phyloP scores from a whole-genome alignment of 768 basidiomycete species.

The Pleurotus cornucopiae region DNA sequence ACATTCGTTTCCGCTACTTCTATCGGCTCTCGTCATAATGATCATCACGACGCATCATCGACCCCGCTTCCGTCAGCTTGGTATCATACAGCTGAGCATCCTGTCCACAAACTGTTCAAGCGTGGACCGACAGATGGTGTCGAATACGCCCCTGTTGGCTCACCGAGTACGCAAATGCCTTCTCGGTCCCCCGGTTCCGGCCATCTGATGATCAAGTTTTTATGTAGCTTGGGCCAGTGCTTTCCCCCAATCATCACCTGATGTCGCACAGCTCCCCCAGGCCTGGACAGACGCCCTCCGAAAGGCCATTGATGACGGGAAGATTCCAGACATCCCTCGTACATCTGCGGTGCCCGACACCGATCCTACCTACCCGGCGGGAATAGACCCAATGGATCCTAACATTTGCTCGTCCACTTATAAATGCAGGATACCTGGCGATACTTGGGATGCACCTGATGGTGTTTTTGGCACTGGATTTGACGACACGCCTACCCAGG shows the following conservation, averaged over 20 bases:
- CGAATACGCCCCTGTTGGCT: slow-evolving; percentile 53
- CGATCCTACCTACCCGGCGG: slow-evolving; percentile 42
- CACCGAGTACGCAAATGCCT: slow-evolving; percentile 36
- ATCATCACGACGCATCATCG: slow-evolving; percentile 23
- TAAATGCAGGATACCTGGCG: slow-evolving; percentile 56
- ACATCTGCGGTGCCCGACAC: slow-evolving; percentile 31
- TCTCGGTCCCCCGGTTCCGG: background rate
- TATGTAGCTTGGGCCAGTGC: slow-evolving; percentile 54
- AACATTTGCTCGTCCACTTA: slow-evolving; percentile 75
- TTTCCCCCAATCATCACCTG: slow-evolving; percentile 52
- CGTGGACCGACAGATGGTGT: slow-evolving; percentile 47
- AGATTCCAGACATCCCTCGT: slow-evolving; percentile 65
- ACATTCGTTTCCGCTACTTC: slow-evolving; percentile 15
- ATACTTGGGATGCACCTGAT: slow-evolving; percentile 74
- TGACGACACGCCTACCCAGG: slow-evolving; percentile 73
- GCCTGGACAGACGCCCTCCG: slow-evolving; percentile 72
- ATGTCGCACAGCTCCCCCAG: slow-evolving; percentile 49
- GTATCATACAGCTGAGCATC: slow-evolving; percentile 62
- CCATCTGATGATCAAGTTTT: background rate
- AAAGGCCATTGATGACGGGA: slow-evolving; percentile 58
- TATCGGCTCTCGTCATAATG: slow-evolving; percentile 22
- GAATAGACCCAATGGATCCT: slow-evolving; percentile 38
- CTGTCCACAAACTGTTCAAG: slow-evolving; percentile 57
- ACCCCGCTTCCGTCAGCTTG: slow-evolving; percentile 39
- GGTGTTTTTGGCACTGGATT: slow-evolving; percentile 66